Evolutionary conservation across 2,329 filamentous ascomycete species (phyloP), one percentile per base, ranked within the genome.

Genomic region (Trichoderma sp.): DNA sequence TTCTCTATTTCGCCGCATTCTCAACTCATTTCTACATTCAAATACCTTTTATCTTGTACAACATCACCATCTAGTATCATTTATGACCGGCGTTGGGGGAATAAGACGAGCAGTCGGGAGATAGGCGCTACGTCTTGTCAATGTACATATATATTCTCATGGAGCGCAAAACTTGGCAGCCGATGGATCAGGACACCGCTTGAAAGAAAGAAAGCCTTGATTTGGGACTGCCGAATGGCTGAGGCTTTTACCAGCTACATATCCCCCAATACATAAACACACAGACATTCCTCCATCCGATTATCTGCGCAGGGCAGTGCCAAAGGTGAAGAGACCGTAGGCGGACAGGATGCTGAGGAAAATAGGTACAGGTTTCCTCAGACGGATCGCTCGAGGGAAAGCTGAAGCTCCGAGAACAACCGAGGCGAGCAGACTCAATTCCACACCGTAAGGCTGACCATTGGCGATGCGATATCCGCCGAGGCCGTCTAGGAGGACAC

Each of bases 371-470:
- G 94, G 94, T 89, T 98, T 99, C 80, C 89, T 88, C 59, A 92
- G 90, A 83, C 92, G 94, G 81, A 99, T 91, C 5, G 95, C 97
- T 71, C 97, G 90, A 14, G 97, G 97, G 76, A 98, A 92, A 2
- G 94, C 93, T 59, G 93, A 93, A 24, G 95, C 95, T 59, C 89
- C 96, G 45, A 99, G 89, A 31, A 98, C 86, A n/a, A 95, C 81
- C 0, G 94, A 97, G 5, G 97, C 97, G 60, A 98, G 88, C 11
- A 99, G 89, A n/a, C 93, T 94, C 60, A 98, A 87, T 85, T 98
- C 97, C 79, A 97, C 86, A 77, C 96, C 97, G 83, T 97, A 98
- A 3, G 93, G 83, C 83, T 95, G 89, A 77, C 89, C 87, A 80
- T 91, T 92, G 80, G 93, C 92, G 77, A 98, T 92, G 76, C 95